A percentile compares a stretch with the other conserved stretches of the same genome.
Conservation (phyloP, 2,329 filamentous ascomycete genomes). For the Phoma sp. region DNA sequence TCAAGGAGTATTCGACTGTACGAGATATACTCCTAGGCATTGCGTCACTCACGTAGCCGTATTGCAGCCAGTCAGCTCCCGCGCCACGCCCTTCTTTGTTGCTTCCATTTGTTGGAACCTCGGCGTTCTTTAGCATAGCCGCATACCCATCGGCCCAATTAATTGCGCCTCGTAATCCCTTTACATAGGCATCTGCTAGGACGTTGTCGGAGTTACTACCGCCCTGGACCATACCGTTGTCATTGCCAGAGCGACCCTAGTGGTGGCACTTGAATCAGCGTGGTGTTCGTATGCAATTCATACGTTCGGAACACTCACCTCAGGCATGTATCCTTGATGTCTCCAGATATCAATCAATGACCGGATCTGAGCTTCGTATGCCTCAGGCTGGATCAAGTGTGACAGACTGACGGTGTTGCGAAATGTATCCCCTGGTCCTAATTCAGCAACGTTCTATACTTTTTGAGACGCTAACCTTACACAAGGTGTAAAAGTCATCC, state of each 20-base stretch:
- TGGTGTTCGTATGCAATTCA: neutral
- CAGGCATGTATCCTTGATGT: conserved; percentile 69
- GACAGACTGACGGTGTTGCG: conserved; percentile 64
- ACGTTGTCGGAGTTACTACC: conserved; percentile 75
- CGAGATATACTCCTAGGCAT: conserved; percentile 45
- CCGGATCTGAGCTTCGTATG: conserved; percentile 71
- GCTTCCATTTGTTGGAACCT: conserved; percentile 63
- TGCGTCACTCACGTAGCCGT: conserved; percentile 63
- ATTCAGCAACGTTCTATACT: no score
- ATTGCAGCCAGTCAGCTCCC: conserved; percentile 69
- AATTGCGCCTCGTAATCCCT: conserved; percentile 67
- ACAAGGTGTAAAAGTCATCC: conserved; percentile 74
- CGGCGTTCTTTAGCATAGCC: conserved; percentile 74
- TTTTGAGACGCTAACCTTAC: conserved; percentile 50
- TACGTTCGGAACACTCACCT: conserved; percentile 47
- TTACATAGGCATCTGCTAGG: conserved; percentile 74
- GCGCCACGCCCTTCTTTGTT: conserved; percentile 74
- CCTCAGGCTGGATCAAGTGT: conserved; percentile 68
- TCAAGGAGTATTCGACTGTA: conserved; percentile 50
- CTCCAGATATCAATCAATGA: conserved; percentile 73
- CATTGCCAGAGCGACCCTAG: conserved; percentile 66
- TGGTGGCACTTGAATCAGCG: neutral
- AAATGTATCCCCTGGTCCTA: conserved; percentile 73
- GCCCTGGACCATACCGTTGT: conserved; percentile 72
- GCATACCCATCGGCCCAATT: conserved; percentile 74